A percentile compares a stretch with the other conserved stretches of the same genome.
Conservation (phyloP, 345 rosid species). For the Populus deltoides region DNA sequence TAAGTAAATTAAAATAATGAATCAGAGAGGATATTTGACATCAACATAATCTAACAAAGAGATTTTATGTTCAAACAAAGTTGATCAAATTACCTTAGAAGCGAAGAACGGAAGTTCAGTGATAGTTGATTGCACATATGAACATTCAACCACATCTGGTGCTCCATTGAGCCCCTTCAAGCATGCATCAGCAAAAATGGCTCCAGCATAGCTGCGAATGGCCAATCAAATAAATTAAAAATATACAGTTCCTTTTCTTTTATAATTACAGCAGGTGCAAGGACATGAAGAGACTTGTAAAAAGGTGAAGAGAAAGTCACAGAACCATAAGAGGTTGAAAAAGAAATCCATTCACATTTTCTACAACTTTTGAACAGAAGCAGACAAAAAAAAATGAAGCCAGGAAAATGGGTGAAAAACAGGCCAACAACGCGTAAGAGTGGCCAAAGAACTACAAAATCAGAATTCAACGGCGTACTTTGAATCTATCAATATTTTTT, state of each 20-base stretch:
- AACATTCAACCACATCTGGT: slow-evolving; percentile 71
- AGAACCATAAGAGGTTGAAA: too few species aligned
- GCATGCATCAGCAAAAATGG: slow-evolving; percentile 84
- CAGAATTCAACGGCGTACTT: too few species aligned
- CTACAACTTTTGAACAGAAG: too few species aligned
- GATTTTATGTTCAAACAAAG: neutral
- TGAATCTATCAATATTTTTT: too few species aligned
- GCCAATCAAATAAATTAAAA: neutral
- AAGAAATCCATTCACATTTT: too few species aligned
- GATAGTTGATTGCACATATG: slow-evolving; percentile 70
- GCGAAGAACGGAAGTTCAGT: slow-evolving; percentile 85
- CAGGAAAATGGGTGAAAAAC: too few species aligned
- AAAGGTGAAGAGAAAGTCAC: neutral
- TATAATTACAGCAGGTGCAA: neutral
- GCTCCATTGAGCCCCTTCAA: slow-evolving; percentile 80
- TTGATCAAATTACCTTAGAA: slow-evolving; percentile 50
- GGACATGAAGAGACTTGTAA: neutral
- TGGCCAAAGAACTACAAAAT: too few species aligned
- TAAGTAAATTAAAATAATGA: neutral
- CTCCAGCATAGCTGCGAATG: slow-evolving; percentile 73
- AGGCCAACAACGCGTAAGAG: too few species aligned
- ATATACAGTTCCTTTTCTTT: neutral
- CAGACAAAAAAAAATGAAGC: too few species aligned
- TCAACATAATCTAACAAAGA: neutral
- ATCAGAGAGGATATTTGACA: neutral